phyloP scores from a whole-genome alignment of 2,329 filamentous ascomycete genomes.

The Sclerotinia nivalis region DNA sequence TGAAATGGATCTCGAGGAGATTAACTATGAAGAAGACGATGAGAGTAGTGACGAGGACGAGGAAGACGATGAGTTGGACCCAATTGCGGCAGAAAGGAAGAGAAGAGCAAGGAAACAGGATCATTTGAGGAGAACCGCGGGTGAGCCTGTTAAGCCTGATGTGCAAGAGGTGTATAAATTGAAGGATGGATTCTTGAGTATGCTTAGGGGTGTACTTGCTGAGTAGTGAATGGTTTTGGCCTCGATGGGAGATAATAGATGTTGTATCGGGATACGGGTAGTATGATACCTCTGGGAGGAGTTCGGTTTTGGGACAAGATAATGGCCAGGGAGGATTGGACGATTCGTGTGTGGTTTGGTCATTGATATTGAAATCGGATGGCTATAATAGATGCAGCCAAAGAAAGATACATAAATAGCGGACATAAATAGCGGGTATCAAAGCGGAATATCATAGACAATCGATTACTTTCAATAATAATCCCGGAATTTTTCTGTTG shows the following conservation, averaged over 20 bases:
- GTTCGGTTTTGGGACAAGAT: neutral
- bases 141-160: constrained; percentile 78
- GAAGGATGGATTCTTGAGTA: constrained; percentile 74
- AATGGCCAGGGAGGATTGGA: neutral
- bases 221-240: constrained; percentile 52
- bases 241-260: neutral
- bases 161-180: constrained; percentile 80
- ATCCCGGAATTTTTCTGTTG: neutral
- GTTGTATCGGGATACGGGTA: no score
- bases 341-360: neutral
- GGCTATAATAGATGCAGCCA: constrained; percentile 3
- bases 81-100: constrained; percentile 82
- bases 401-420: neutral
- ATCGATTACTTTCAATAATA: neutral
- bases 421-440: neutral
- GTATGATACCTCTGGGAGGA: neutral
- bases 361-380: neutral
- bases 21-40: constrained; percentile 73
- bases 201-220: constrained; percentile 80
- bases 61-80: constrained; percentile 77
- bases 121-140: constrained; percentile 74
- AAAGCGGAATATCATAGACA: neutral
- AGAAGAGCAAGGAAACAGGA: constrained; percentile 77
- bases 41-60: constrained; percentile 64
- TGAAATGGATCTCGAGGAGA: constrained; percentile 80